phyloP scores from a whole-genome alignment of 768 basidiomycete genomes.

The Boletus edulis region DNA sequence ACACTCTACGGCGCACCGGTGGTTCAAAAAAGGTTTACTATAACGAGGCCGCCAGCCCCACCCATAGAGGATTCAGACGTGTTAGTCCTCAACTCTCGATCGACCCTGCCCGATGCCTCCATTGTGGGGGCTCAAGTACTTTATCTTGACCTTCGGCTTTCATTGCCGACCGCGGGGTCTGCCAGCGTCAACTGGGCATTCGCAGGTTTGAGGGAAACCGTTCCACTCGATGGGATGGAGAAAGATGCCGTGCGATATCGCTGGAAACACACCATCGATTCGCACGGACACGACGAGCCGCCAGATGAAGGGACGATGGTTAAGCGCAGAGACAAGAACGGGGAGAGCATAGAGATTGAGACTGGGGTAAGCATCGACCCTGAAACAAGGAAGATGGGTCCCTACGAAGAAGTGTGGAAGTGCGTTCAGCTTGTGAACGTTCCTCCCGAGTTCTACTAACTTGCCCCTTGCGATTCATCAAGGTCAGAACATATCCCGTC shows the following conservation, averaged over 20 bases:
- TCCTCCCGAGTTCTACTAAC: too few species aligned
- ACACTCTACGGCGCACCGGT: background rate
- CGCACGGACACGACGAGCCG: conserved; percentile 6
- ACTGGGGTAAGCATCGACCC: conserved; percentile 12
- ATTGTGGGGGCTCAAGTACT: conserved; percentile 2
- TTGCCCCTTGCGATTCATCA: background rate
- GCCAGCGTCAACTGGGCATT: background rate
- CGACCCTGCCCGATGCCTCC: background rate
- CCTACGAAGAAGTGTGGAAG: conserved; percentile 23
- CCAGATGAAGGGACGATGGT: conserved; percentile 16
- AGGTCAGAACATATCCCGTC: conserved; percentile 3
- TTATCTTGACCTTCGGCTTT: conserved; percentile 19
- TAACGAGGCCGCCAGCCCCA: conserved; percentile 4
- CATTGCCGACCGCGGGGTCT: background rate
- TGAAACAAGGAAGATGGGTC: conserved; percentile 9
- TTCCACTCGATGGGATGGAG: background rate
- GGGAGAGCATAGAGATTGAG: conserved; percentile 3
- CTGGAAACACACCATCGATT: conserved; percentile 18
- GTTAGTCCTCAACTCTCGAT: conserved; percentile 19
- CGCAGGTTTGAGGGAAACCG: conserved; percentile 7
- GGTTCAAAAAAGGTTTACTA: conserved; percentile 8
- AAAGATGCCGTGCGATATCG: conserved; percentile 9
- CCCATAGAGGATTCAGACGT: conserved; percentile 21
- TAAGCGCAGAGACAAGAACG: background rate
- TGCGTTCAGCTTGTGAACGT: background rate